Evolutionary conservation across 345 rosid genomes (phyloP), one percentile per base, ranked within the genome.

Genomic region (Melastoma malabathricum): DNA sequence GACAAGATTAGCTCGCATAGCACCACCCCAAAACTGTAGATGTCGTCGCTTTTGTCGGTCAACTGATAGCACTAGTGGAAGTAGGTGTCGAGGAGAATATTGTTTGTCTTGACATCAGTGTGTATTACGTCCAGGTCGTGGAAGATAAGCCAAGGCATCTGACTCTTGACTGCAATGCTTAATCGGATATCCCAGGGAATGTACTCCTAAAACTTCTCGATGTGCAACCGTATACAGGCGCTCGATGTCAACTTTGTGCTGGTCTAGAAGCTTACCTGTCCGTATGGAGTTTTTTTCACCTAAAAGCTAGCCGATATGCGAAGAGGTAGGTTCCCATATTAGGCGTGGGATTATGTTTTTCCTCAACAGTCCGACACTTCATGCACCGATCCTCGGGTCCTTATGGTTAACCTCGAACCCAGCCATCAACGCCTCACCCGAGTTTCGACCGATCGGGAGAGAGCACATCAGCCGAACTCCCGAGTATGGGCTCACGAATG

Each of bases 1-100:
- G 88, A 71, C 5, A 94, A 83, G 27, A 89, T 55, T 3, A 89
- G 79, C 65, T 89, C 94, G 2, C 75, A 54, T 53, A 89, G 58
- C 38, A 89, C 96, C 0, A 89, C 97, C 9, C 97, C 97, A 13
- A 86, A 89, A 52, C 97, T 89, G 47, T 86, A 89, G 0, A 89
- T n/a, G n/a, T n/a, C 97, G 38, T 89, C 97, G 4, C 97, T 89
- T 60, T 86, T 89, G 51, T 73, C 77, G 1, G 94, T 89, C 8
- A 89, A 76, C 18, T 72, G 74, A 71, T 79, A 89, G 72, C 94
- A 85, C 4, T 75, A 88, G 54, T 79, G 64, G 62, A 68, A 69
- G 18, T 68, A 51, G 22, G 56, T 68, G 64, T 76, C 96, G 0
- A 89, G 71, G 29, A 89, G 96, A 46, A 89, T 89, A 74, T 89